phyloP scores from a whole-genome alignment of 2,329 filamentous ascomycete species.

The Sporothrix variecibatus region DNA sequence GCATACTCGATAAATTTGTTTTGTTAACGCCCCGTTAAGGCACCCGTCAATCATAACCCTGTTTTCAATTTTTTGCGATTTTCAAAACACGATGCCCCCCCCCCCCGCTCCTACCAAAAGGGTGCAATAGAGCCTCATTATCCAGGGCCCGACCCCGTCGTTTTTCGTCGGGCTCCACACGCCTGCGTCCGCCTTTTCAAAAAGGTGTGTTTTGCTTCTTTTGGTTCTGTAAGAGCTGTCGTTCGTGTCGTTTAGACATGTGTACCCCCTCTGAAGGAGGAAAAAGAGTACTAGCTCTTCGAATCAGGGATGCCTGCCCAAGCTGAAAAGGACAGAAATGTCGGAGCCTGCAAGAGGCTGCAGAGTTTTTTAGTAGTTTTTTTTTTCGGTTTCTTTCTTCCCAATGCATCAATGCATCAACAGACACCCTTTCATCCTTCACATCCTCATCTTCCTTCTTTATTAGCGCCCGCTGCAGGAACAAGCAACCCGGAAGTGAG shows the following conservation, averaged over 20 bases:
- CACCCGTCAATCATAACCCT: conserved; percentile 4
- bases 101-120: not conserved
- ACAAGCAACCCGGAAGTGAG: not conserved
- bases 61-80: not conserved
- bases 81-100: not conserved
- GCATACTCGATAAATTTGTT: not conserved
- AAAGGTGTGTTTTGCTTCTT: not conserved
- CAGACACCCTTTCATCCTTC: not conserved
- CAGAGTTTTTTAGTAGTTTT: not conserved
- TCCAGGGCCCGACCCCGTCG: not conserved
- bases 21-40: not conserved
- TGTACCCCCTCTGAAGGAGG: not conserved
- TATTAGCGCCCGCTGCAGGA: conserved; percentile 13
- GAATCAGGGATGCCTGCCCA: conserved; percentile 1
- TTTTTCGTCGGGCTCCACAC: not conserved
- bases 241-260: not conserved
- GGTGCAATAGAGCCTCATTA: conserved; percentile 20
- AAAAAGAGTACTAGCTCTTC: not conserved
- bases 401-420: not conserved
- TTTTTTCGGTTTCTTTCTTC: not conserved
- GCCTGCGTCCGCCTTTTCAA: conserved; percentile 7
- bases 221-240: not conserved
- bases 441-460: not conserved
- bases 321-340: not conserved
- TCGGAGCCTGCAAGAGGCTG: conserved; percentile 15